A percentile compares a stretch with the other conserved stretches of the same genome.
Conservation (phyloP, 2,329 filamentous ascomycete species). For the Esteya vermicola region DNA sequence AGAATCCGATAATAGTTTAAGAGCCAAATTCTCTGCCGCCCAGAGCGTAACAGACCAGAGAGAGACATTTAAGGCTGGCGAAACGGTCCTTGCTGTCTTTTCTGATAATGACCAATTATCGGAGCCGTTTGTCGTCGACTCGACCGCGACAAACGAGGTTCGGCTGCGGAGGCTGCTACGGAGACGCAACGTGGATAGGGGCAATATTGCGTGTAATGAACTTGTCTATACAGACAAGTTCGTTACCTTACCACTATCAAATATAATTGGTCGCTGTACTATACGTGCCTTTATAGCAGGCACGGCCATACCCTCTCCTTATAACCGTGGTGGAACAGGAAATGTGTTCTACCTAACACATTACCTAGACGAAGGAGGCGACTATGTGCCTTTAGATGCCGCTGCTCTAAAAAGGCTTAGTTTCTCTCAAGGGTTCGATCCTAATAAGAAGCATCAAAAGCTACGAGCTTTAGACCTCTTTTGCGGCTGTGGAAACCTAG, state of each 20-base stretch:
- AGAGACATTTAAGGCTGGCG: too few relatives aligned
- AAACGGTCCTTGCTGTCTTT: background rate
- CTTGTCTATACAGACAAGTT: constrained; percentile 39
- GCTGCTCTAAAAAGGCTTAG: too few relatives aligned
- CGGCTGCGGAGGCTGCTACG: constrained; percentile 38
- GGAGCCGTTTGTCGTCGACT: background rate
- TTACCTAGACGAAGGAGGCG: constrained; percentile 29
- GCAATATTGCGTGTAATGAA: constrained; percentile 34
- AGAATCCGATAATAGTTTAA: too few relatives aligned
- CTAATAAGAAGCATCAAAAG: constrained; percentile 17
- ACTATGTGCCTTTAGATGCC: too few relatives aligned
- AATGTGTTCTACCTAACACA: constrained; percentile 52
- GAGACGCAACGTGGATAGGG: constrained; percentile 25
- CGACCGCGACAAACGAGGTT: constrained; percentile 11
- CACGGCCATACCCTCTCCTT: constrained; percentile 43
- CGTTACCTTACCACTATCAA: constrained; percentile 18
- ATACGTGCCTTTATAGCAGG: constrained; percentile 37
- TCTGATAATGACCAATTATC: background rate
- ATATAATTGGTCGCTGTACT: constrained; percentile 41
- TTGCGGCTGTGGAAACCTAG: constrained; percentile 66
- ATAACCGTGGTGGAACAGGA: constrained; percentile 49
- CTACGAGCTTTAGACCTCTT: constrained; percentile 58
- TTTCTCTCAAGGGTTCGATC: constrained; percentile 43
- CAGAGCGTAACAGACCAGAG: too few relatives aligned
- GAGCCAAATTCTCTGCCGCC: too few relatives aligned